Evolutionary conservation across 2,329 filamentous ascomycete species (phyloP), one percentile per base, ranked within the genome.

Genomic region (Orbilia blumenaviensis): DNA sequence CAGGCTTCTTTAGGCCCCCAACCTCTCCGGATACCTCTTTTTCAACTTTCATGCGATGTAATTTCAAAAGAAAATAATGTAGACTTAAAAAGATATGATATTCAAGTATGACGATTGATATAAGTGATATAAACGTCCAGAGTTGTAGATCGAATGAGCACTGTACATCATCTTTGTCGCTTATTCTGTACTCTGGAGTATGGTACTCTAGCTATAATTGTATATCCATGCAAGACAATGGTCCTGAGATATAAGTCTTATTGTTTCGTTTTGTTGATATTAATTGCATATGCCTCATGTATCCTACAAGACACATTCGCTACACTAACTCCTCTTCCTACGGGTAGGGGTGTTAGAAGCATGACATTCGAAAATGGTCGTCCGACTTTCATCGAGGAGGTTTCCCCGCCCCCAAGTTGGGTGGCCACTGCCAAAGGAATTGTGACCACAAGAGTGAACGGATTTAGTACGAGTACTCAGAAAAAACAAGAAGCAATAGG

Each of bases 321-420:
- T 6, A 32, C 64, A 6, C 64, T 52, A 2, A 60, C 60, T 50
- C 64, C 64, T 0, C 16, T 68, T 27, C 64, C 50, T 9, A 60
- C 64, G 6, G 64, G 64, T 12, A 56, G 52, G 46, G 41, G 64
- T 8, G 29, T 68, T 12, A 46, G 52, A 21, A 32, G 21, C 21
- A 60, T 68, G 41, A 50, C 34, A 48, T 58, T 58, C 38, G 52
- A 29, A 29, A 50, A 27, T 9, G 54, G 66, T 23, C 66, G 52
- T 41, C 66, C 42, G 12, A 61, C 48, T 14, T 52, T 62, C 14
- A 16, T 44, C 9, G n/a, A n/a, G 44, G 61, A 2, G 44, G 61
- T 63, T 2, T 10, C 32, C 27, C 46, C 23, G 63, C 63, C 63
- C 6, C 52, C 54, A 21, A 69, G 60, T 21, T 21, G 54, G 12